Evolutionary conservation across 306 rosid species (phyloP).

Genomic region (Prunus dulcis): DNA sequence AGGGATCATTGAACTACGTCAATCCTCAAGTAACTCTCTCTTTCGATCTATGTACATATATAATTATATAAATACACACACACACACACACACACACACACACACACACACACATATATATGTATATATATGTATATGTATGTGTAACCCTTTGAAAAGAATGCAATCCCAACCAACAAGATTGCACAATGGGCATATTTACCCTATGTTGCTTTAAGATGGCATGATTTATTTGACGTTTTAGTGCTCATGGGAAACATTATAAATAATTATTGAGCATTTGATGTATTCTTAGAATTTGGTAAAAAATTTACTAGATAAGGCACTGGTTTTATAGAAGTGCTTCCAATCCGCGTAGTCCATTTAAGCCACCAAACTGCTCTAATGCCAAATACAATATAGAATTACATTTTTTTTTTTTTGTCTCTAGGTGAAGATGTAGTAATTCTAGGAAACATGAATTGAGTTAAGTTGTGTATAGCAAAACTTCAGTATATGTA

Average conservation of each 20-base stretch:
- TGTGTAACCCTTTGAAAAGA: too few species aligned
- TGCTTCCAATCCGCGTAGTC: background rate
- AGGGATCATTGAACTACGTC: slow-evolving; percentile 60
- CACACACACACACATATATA: too few species aligned
- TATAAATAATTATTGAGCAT: background rate
- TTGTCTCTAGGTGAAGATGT: background rate
- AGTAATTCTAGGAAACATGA: background rate
- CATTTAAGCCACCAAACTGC: background rate
- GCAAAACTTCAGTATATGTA: background rate
- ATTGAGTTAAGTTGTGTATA: background rate
- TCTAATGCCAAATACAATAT: background rate
- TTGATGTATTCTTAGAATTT: background rate
- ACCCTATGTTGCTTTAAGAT: too few species aligned
- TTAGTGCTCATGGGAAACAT: too few species aligned
- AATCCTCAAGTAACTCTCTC: slow-evolving; percentile 58
- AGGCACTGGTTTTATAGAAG: background rate
- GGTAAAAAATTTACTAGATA: background rate
- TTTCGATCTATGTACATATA: background rate
- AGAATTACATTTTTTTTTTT: background rate
- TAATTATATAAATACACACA: background rate
- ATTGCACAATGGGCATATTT: too few species aligned
- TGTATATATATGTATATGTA: rapidly evolving
- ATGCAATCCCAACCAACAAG: too few species aligned
- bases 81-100: too few species aligned
- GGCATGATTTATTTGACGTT: too few species aligned